Evolutionary conservation across 495 filamentous ascomycete species (phyloP).

Genomic region (Usnea hakonensis): DNA sequence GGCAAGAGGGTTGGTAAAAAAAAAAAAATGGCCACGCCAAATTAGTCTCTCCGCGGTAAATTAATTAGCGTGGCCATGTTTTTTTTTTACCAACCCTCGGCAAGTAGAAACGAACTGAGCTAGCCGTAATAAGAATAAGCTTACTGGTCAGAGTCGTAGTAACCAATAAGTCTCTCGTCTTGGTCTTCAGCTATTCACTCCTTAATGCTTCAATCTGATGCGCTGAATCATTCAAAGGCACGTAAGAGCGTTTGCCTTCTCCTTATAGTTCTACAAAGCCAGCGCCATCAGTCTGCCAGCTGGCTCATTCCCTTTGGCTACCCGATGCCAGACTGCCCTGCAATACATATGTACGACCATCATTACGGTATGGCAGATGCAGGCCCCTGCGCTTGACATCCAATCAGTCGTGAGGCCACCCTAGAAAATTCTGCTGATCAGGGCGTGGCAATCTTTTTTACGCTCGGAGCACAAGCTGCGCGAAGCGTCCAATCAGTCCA

Average conservation of each 20-base stretch:
- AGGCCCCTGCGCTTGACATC: background rate
- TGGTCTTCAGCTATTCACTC: too few species aligned
- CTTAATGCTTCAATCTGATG: background rate
- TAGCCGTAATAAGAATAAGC: too few species aligned
- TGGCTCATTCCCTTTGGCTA: slow-evolving; percentile 4
- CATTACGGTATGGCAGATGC: slow-evolving; percentile 4
- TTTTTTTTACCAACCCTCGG: too few species aligned
- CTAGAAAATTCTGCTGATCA: background rate
- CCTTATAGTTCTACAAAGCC: background rate
- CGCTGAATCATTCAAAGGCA: background rate
- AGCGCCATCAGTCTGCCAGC: slow-evolving; percentile 4
- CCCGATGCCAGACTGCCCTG: background rate
- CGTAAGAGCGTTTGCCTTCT: background rate
- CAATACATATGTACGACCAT: background rate
- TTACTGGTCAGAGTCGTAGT: too few species aligned
- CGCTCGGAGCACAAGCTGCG: background rate
- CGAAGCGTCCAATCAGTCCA: slow-evolving; percentile 5
- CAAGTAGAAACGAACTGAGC: too few species aligned
- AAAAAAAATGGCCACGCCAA: too few species aligned
- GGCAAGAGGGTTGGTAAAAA: too few species aligned
- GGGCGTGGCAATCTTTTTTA: slow-evolving; percentile 4
- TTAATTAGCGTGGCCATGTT: too few species aligned
- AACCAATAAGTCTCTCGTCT: too few species aligned
- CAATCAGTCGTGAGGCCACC: slow-evolving; percentile 8
- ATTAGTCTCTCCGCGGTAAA: too few species aligned